These are phyloP conservation scores for Pilasporangium apinafurcum DNA, from an alignment of 352 stramenopile species.

Conservation along the genomic window DNA sequence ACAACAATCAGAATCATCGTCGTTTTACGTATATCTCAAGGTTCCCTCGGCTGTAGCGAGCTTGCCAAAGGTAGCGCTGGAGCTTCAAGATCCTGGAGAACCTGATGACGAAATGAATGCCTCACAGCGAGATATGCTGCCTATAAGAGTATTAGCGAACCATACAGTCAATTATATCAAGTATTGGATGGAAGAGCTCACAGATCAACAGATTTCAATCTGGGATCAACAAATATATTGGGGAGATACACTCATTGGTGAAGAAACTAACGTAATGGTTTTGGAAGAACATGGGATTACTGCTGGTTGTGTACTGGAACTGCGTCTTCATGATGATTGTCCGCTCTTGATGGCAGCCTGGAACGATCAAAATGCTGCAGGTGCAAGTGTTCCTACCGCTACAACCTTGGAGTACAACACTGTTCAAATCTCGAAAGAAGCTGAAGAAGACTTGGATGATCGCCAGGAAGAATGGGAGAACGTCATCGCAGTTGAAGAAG, in stretches of 20 bases:
- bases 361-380: conserved; percentile 40
- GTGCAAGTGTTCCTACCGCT: conserved; percentile 9
- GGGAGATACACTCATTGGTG: conserved; percentile 69
- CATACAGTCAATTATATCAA: conserved; percentile 82
- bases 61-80: conserved; percentile 56
- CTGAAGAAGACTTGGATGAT: conserved; percentile 69
- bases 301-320: conserved; percentile 55
- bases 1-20: conserved; percentile 32
- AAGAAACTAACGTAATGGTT: conserved; percentile 67
- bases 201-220: conserved; percentile 70
- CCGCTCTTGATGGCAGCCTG: conserved; percentile 60
- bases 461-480: conserved; percentile 62
- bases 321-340: conserved; percentile 74
- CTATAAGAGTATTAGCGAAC: conserved; percentile 52
- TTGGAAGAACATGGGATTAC: conserved; percentile 67
- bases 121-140: conserved; percentile 32
- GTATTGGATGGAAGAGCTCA: conserved; percentile 76
- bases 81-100: conserved; percentile 52
- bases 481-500: conserved; percentile 43
- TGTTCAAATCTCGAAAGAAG: conserved; percentile 79
- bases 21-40: conserved; percentile 64
- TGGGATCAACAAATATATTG: conserved; percentile 80
- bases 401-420: conserved; percentile 60
- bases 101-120: conserved; percentile 8
- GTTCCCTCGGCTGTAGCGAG: conserved; percentile 52